Evolutionary conservation across 1,284 basidiomycete genomes (phyloP).

Genomic region (Ustilago trichophora): DNA sequence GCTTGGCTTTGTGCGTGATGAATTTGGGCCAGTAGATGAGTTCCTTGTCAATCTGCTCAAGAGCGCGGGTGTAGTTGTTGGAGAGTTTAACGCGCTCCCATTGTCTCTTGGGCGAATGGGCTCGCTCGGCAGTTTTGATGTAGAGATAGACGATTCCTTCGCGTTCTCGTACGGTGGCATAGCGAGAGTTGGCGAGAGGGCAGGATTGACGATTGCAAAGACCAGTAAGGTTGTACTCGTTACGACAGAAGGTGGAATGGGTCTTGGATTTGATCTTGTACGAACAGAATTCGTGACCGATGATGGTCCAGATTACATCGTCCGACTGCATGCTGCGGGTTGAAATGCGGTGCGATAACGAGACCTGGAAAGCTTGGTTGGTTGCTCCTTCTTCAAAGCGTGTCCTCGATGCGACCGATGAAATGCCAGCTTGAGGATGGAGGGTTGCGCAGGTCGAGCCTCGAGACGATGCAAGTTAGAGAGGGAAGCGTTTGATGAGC

Average conservation of each 20-base stretch:
- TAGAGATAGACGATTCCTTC: slow-evolving; percentile 95
- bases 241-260: slow-evolving; percentile 85
- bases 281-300: slow-evolving; percentile 64
- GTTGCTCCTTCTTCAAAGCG: too few relatives aligned
- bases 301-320: slow-evolving; percentile 65
- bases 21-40: slow-evolving; percentile 98
- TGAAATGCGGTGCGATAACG: too few relatives aligned
- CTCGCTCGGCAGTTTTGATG: slow-evolving; percentile 96
- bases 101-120: slow-evolving; percentile 93
- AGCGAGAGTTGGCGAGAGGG: slow-evolving; percentile 93
- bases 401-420: too few relatives aligned
- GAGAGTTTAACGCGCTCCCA: slow-evolving; percentile 96
- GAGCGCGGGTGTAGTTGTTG: slow-evolving; percentile 90
- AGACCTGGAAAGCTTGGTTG: too few relatives aligned
- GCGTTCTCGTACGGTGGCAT: slow-evolving; percentile 95
- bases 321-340: slow-evolving; percentile 64
- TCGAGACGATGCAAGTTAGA: too few relatives aligned
- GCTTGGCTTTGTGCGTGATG: slow-evolving; percentile 97
- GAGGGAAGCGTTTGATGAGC: too few relatives aligned
- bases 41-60: slow-evolving; percentile 83
- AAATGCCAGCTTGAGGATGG: too few relatives aligned
- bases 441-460: too few relatives aligned
- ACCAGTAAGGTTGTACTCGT: slow-evolving; percentile 98
- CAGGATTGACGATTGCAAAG: slow-evolving; percentile 95
- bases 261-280: slow-evolving; percentile 65